Evolutionary conservation across 108 stramenopile species (phyloP), one percentile per base, ranked within the genome.

Genomic region (Nitzschia palea): DNA sequence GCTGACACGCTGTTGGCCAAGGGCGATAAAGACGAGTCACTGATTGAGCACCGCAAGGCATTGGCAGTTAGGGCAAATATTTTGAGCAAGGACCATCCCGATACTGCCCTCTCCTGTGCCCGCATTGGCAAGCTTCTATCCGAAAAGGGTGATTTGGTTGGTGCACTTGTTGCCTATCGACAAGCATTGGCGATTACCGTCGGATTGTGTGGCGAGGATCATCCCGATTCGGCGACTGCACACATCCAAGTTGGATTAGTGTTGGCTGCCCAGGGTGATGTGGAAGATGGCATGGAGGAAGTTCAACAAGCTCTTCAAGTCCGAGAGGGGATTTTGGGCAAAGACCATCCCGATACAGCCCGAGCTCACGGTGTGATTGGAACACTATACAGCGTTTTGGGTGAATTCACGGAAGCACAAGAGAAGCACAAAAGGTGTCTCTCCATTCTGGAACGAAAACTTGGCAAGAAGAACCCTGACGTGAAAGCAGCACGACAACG

Each of bases 271-370:
- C 62, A 73, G 25, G 71, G 66, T 4, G 71, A 78, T 12, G 18
- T 63, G 0, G 67, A 78, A 33, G 76, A 65, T 22, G 68, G 69
- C 23, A 17, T 65, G n/a, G 73, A 74, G 0, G 73, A 54, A 65
- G 23, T 57, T 10, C 45, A 75, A 33, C 55, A 64, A 30, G 71
- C 62, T 17, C 34, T 62, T 6, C 8, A 33, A 10, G 35, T 72
- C 20, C 35, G 50, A 0, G 71, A 72, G 44, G 30, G 22, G 3
- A 23, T 48, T 15, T 25, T 64, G 20, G 71, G 71, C 14, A 57
- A 63, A 47, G 53, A 63, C 10, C 71, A 72, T 35, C 34, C 60
- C 12, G 71, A 72, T 4, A 72, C 71, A 15, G 71, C 62, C 10
- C 36, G 35, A 12, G 53, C 58, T 8, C 45, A 64, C 31, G 44